Conservation (phyloP, 2,329 filamentous ascomycete species). For the Alternaria conjuncta region DNA sequence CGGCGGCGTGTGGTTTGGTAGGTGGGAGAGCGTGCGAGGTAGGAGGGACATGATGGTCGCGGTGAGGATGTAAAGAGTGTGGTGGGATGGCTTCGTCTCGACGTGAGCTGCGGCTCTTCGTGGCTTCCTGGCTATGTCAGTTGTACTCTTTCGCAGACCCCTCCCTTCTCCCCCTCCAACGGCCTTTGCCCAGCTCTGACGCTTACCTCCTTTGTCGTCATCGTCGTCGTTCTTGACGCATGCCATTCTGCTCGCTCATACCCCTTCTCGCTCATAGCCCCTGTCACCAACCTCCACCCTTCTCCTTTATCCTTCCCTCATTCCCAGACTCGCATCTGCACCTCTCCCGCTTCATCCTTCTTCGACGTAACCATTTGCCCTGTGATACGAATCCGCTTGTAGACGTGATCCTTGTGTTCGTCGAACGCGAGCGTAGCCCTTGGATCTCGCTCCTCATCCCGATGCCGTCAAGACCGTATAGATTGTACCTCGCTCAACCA, state of each 20-base stretch:
- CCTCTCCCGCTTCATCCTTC: not conserved
- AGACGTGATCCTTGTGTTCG: not conserved
- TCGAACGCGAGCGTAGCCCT: not conserved
- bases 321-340: not conserved
- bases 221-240: not conserved
- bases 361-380: not conserved
- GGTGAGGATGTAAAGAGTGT: not conserved
- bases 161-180: not conserved
- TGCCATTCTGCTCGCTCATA: not conserved
- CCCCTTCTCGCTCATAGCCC: not conserved
- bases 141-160: not conserved
- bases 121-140: not conserved
- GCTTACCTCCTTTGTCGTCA: not conserved
- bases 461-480: not conserved
- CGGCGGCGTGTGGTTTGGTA: not conserved
- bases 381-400: not conserved
- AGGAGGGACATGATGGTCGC: not conserved
- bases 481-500: not conserved
- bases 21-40: not conserved
- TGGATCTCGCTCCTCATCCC: not conserved
- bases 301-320: not conserved
- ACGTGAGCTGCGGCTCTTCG: not conserved
- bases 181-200: not conserved
- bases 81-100: not conserved
- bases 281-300: not conserved